These are phyloP conservation scores for Sordariomycetes sp. DNA, from an alignment of 2,329 filamentous ascomycete species.

Conservation along the genomic window DNA sequence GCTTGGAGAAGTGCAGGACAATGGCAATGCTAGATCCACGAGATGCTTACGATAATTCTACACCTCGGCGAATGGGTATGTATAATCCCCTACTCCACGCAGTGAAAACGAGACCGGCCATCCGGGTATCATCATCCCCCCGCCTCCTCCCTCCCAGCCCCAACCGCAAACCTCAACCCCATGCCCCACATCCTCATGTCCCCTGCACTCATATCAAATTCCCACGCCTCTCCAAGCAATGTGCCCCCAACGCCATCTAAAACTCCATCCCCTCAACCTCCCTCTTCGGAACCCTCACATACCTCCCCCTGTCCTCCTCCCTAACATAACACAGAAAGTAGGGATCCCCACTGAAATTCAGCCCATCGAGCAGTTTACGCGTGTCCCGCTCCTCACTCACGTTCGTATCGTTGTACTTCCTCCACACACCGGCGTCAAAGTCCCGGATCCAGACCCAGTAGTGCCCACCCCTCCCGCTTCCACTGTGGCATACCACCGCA, in stretches of 20 bases:
- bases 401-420: conserved; percentile 82
- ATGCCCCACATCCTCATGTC: too few species aligned
- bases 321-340: conserved; percentile 78
- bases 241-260: neutral
- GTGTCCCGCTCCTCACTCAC: conserved; percentile 42
- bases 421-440: conserved; percentile 70
- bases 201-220: too few species aligned
- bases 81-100: neutral
- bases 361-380: conserved; percentile 53
- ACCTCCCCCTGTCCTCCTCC: conserved; percentile 45
- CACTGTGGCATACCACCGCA: conserved; percentile 84
- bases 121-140: neutral
- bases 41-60: neutral
- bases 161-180: neutral
- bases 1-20: neutral
- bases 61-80: neutral
- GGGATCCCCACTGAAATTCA: conserved; percentile 59
- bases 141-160: neutral
- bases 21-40: neutral
- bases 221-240: too few species aligned
- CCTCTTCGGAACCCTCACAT: conserved; percentile 32
- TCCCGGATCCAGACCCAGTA: conserved; percentile 97
- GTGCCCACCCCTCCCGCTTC: conserved; percentile 62
- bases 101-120: neutral
- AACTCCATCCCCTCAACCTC: conserved; percentile 5